These are phyloP conservation scores for Cladosporium sp. DNA, from an alignment of 2,329 filamentous ascomycete species.

Conservation along the genomic window DNA sequence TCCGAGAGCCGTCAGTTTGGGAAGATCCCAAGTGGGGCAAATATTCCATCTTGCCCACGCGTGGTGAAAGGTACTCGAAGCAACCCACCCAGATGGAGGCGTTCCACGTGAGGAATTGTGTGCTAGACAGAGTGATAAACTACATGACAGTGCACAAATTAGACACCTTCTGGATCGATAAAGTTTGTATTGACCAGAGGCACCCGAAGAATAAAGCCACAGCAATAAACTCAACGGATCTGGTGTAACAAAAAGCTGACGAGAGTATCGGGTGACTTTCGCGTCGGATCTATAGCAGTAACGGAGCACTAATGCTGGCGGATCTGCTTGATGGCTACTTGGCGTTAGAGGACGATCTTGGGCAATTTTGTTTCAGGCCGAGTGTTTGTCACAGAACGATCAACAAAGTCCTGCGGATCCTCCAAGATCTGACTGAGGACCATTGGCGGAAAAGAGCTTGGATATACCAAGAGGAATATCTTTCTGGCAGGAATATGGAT, in stretches of 20 bases:
- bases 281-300: not conserved
- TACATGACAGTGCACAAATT: not conserved
- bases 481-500: not conserved
- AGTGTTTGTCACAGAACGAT: not conserved
- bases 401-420: not conserved
- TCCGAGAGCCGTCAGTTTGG: not conserved
- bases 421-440: not conserved
- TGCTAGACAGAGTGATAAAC: constrained; percentile 4
- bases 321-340: not conserved
- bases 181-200: not conserved
- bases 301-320: not conserved
- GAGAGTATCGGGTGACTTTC: not conserved
- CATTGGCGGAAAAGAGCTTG: constrained; percentile 4
- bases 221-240: constrained; percentile 3
- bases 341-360: not conserved
- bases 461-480: constrained; percentile 12
- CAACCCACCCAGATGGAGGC: not conserved
- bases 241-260: not conserved
- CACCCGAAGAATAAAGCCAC: not conserved
- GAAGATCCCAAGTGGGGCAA: not conserved
- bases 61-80: no score
- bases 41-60: not conserved
- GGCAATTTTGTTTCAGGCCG: not conserved
- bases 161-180: not conserved
- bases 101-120: not conserved